A percentile compares a stretch with the other conserved stretches of the same genome.
Conservation (phyloP, 1,284 basidiomycete genomes). For the Pholiota adiposa region DNA sequence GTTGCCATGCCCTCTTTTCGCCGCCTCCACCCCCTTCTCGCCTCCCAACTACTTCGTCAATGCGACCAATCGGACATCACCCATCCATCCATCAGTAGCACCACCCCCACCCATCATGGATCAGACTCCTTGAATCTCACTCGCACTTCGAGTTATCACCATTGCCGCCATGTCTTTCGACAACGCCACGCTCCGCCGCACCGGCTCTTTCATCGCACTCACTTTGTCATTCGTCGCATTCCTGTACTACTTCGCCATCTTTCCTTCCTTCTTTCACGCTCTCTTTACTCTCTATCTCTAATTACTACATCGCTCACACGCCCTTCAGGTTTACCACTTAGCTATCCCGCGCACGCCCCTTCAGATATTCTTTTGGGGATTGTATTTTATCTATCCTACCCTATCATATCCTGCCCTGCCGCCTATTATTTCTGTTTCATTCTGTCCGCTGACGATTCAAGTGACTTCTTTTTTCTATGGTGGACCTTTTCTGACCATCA, state of each 20-base stretch:
- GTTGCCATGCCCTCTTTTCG: slow-evolving; percentile 19
- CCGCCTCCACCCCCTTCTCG: background rate
- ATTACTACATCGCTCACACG: background rate
- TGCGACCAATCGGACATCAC: background rate
- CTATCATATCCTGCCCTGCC: background rate
- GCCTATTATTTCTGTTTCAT: background rate
- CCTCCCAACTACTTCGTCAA: background rate
- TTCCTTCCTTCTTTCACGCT: background rate
- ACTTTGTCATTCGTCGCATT: too few species aligned
- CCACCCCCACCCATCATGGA: background rate
- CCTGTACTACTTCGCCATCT: too few species aligned
- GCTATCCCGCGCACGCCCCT: background rate
- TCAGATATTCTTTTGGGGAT: background rate
- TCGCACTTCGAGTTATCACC: background rate
- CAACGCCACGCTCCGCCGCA: background rate
- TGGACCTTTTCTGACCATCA: background rate
- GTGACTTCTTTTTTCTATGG: background rate
- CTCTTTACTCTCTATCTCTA: background rate
- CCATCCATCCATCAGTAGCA: background rate
- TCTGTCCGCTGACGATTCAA: background rate
- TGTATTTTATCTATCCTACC: slow-evolving; percentile 5
- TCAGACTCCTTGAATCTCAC: background rate
- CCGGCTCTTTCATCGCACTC: background rate
- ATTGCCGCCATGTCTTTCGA: too few species aligned
- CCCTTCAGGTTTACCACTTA: background rate